These are phyloP conservation scores for Penicillium sp. DNA, from an alignment of 2,329 filamentous ascomycete species.

Conservation along the genomic window DNA sequence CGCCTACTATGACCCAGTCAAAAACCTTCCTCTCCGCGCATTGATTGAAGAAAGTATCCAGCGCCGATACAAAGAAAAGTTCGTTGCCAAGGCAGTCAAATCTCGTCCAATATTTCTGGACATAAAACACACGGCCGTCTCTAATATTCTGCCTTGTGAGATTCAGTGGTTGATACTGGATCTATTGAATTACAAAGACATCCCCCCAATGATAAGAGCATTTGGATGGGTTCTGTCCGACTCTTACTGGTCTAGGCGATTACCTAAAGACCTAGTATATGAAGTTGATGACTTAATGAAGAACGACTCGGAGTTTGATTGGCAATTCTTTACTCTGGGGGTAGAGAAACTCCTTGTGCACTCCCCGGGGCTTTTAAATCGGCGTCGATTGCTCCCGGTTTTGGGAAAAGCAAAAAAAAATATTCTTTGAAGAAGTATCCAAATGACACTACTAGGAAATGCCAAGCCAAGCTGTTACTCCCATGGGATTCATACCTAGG, in stretches of 20 bases:
- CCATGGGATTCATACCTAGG: no score
- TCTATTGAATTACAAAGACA: conserved; percentile 5
- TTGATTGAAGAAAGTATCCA: conserved; percentile 8
- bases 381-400: conserved; percentile 8
- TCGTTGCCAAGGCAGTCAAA: neutral
- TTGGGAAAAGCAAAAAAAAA: neutral
- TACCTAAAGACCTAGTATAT: conserved; percentile 6
- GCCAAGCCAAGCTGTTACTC: no score
- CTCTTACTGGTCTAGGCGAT: conserved; percentile 5
- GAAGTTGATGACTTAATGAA: conserved; percentile 2
- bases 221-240: conserved; percentile 5
- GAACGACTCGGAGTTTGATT: conserved; percentile 1
- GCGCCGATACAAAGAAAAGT: conserved; percentile 4
- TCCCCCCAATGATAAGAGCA: conserved; percentile 1
- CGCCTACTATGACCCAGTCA: conserved; percentile 1
- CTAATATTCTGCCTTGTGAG: conserved; percentile 20
- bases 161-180: conserved; percentile 20
- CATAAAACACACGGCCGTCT: conserved; percentile 7
- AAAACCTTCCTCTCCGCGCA: conserved; percentile 8
- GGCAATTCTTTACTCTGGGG: conserved; percentile 10
- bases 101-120: conserved; percentile 2
- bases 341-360: conserved; percentile 6
- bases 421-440: neutral
- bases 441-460: no score
- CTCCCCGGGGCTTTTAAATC: conserved; percentile 2